Evolutionary conservation across 176 grass and related monocot genomes (phyloP), one percentile per base, ranked within the genome.

Genomic region (Oryza glumipatula): DNA sequence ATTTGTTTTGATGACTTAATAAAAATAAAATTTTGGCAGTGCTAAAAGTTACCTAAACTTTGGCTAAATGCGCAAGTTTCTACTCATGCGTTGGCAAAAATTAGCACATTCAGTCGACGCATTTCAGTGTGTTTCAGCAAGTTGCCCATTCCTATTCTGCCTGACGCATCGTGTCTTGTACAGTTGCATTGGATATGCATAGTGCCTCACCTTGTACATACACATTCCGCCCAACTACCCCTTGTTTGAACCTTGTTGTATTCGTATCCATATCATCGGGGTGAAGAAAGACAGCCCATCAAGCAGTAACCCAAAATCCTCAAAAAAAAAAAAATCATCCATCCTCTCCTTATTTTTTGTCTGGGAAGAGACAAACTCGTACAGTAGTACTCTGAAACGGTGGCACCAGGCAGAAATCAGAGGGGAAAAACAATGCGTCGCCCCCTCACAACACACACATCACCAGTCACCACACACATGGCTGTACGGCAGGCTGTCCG

Each of bases 401-500:
- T 63, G 9, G 58, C 58, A 23, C 21, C 58, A 63, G 21, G 45
- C 65, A 51, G 11, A 5, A 4, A 24, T 1, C 4, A 21, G 17
- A 47, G 8, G 19, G 15, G 43, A 35, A 35, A 49, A 4, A 36
- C 32, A n/a, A 14, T 19, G 10, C 64, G 19, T 17, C 5, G 54
- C 6, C 17, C 17, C 3, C 35, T 5, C 36, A 5, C 33, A 67
- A 46, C 41, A 9, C 43, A 45, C 48, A 64, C 36, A 58, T 77
- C 79, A 77, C 10, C 86, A 24, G 45, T 77, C 79, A 77, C 14
- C 86, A 24, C 56, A 47, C 73, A 83, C 86, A 72, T 66, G 67
- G 80, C 86, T 5, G 76, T 45, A 80, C 77, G 51, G 51, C 77
- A 76, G 82, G 39, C 11, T 74, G 56, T 46, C 76, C 74, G 4